Evolutionary conservation across 257 asterid species (phyloP).

Genomic region (Sherardia arvensis): DNA sequence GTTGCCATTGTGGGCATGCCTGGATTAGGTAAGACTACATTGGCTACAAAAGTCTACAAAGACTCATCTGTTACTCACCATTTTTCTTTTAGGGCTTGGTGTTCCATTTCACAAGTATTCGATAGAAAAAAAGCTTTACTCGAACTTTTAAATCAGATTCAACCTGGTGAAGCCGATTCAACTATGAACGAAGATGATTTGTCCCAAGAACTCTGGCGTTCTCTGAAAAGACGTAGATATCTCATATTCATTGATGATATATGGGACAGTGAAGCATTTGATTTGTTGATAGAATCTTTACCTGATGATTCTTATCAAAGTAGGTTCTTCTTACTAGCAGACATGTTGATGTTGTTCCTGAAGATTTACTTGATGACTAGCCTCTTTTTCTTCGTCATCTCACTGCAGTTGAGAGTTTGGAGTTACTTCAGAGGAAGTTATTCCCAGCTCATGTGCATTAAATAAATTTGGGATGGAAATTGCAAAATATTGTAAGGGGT

Average conservation of each 20-base stretch:
- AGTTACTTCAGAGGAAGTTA: neutral
- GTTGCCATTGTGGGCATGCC: neutral
- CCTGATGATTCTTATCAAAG: neutral
- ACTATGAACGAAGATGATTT: neutral
- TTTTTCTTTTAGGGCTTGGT: neutral
- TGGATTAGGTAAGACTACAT: neutral
- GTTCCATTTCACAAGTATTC: constrained; percentile 2
- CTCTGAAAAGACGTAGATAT: neutral
- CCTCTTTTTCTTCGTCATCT: neutral
- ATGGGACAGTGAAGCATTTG: neutral
- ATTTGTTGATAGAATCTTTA: neutral
- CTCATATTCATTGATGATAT: constrained; percentile 7
- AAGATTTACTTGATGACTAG: neutral
- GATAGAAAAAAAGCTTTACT: neutral
- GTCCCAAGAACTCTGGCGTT: neutral
- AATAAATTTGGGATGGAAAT: neutral
- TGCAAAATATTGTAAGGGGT: neutral
- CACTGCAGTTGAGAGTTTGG: neutral
- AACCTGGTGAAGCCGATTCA: neutral
- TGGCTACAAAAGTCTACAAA: neutral
- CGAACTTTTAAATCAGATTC: neutral
- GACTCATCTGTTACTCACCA: neutral
- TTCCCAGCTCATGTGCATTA: neutral
- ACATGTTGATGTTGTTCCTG: neutral
- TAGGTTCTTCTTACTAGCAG: neutral